Conservation (phyloP, 2,329 filamentous ascomycete genomes). For the Dothistroma pini region DNA sequence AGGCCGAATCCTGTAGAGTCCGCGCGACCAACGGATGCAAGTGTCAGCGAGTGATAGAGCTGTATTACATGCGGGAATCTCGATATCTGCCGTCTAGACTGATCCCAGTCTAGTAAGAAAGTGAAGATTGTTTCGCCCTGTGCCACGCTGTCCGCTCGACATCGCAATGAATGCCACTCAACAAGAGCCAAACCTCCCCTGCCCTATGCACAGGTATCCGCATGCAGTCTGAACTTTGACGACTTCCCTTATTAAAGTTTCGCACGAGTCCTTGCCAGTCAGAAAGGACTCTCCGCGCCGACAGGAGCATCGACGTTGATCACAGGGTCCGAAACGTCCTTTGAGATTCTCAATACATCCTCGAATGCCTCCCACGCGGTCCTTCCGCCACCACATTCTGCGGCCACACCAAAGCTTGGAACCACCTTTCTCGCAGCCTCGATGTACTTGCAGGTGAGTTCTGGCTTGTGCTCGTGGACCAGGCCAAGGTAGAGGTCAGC, state of each 20-base stretch:
- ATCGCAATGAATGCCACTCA: no score
- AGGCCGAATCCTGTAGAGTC: no score
- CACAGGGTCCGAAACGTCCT: slow-evolving; percentile 17
- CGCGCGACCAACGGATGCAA: no score
- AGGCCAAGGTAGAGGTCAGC: slow-evolving; percentile 42
- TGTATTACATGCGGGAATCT: no score
- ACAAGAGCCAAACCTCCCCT: not conserved
- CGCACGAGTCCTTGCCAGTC: not conserved
- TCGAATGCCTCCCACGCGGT: slow-evolving; percentile 33
- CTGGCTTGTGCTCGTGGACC: slow-evolving; percentile 39
- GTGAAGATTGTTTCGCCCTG: no score
- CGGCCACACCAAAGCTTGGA: slow-evolving; percentile 39
- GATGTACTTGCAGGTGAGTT: slow-evolving; percentile 40
- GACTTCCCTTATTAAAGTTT: not conserved
- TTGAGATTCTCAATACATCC: slow-evolving; percentile 24
- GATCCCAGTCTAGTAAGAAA: no score
- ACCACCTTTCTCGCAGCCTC: slow-evolving; percentile 34
- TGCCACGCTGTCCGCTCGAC: no score
- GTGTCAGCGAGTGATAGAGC: no score
- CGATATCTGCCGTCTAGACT: no score
- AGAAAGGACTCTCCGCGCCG: not conserved
- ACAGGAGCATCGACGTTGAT: not conserved
- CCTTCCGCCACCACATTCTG: slow-evolving; percentile 43
- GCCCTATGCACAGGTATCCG: not conserved
- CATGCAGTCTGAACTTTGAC: not conserved